Evolutionary conservation across 768 basidiomycete genomes (phyloP).

Genomic region (Epithele typhae): DNA sequence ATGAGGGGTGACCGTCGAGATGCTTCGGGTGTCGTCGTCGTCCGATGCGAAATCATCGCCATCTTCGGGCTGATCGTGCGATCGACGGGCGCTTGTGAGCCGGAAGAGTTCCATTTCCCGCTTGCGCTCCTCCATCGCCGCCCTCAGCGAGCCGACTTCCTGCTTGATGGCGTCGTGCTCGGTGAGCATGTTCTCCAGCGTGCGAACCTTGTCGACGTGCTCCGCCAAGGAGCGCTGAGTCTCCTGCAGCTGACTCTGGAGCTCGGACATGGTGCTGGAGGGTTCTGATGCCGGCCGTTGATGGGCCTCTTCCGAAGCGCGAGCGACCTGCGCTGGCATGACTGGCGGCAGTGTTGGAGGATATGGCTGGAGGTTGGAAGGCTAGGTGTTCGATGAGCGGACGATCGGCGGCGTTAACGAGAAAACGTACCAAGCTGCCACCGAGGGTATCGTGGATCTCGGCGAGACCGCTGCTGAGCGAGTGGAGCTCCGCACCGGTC

Average conservation of each 20-base stretch:
- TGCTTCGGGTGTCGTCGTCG: slow-evolving; percentile 54
- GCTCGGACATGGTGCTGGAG: slow-evolving; percentile 45
- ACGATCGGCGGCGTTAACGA: too few species aligned
- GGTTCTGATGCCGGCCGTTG: slow-evolving; percentile 23
- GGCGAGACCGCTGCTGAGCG: slow-evolving; percentile 71
- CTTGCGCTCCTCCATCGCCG: slow-evolving; percentile 65
- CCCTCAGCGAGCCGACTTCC: slow-evolving; percentile 70
- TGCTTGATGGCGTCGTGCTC: slow-evolving; percentile 83
- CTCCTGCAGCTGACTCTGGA: slow-evolving; percentile 80
- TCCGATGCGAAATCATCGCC: slow-evolving; percentile 19
- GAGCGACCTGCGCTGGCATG: slow-evolving; percentile 24
- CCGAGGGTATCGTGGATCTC: slow-evolving; percentile 93
- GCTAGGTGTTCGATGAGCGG: too few species aligned
- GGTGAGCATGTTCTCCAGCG: slow-evolving; percentile 72
- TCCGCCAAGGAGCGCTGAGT: slow-evolving; percentile 74
- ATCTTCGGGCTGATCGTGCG: slow-evolving; percentile 16
- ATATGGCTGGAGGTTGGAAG: slow-evolving; percentile 56
- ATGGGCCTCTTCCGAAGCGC: slow-evolving; percentile 13
- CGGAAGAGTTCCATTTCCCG: slow-evolving; percentile 41
- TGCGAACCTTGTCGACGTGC: slow-evolving; percentile 81
- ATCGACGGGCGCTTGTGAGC: slow-evolving; percentile 21
- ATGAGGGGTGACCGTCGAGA: slow-evolving; percentile 66
- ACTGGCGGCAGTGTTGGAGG: slow-evolving; percentile 66
- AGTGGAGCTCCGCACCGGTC: slow-evolving; percentile 81
- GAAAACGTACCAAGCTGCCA: slow-evolving; percentile 65